These are phyloP conservation scores for Podaxis sp. DNA, from an alignment of 768 basidiomycete species.

Conservation along the genomic window DNA sequence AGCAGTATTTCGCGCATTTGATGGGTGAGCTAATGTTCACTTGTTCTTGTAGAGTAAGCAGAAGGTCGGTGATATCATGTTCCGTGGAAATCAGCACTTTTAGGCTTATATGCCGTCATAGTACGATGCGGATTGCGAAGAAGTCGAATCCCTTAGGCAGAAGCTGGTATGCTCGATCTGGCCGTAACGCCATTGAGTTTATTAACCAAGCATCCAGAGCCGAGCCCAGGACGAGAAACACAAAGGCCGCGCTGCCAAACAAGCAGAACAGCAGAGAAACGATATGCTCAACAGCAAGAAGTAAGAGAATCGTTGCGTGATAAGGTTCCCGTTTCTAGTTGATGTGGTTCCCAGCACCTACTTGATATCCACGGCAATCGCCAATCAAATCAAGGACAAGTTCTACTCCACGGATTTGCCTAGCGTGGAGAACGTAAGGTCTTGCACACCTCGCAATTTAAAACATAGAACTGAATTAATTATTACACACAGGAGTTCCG, in stretches of 20 bases:
- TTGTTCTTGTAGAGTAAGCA: constrained; percentile 49
- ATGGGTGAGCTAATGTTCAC: constrained; percentile 1
- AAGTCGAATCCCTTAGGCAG: constrained; percentile 71
- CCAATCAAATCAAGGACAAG: constrained; percentile 67
- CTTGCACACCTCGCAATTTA: constrained; percentile 5
- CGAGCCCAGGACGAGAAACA: constrained; percentile 73
- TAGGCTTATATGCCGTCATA: constrained; percentile 32
- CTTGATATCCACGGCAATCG: constrained; percentile 64
- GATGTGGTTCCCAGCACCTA: constrained; percentile 47
- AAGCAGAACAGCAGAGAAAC: constrained; percentile 70
- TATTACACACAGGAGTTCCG: constrained; percentile 59
- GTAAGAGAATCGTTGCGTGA: constrained; percentile 33
- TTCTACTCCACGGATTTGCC: constrained; percentile 74
- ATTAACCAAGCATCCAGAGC: constrained; percentile 37
- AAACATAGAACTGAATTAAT: constrained; percentile 2
- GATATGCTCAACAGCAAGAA: constrained; percentile 86
- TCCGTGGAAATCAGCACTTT: neutral
- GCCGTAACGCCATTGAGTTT: neutral
- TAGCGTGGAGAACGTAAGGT: constrained; percentile 65
- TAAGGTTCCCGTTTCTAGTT: constrained; percentile 2
- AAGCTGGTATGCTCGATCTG: constrained; percentile 59
- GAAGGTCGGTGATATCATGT: constrained; percentile 40
- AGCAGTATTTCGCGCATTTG: neutral
- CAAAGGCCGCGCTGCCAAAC: constrained; percentile 68
- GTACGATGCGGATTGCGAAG: constrained; percentile 80